Evolutionary conservation across 2,329 filamentous ascomycete species (phyloP), one percentile per base, ranked within the genome.

Genomic region (Pseudogymnoascus sp.): DNA sequence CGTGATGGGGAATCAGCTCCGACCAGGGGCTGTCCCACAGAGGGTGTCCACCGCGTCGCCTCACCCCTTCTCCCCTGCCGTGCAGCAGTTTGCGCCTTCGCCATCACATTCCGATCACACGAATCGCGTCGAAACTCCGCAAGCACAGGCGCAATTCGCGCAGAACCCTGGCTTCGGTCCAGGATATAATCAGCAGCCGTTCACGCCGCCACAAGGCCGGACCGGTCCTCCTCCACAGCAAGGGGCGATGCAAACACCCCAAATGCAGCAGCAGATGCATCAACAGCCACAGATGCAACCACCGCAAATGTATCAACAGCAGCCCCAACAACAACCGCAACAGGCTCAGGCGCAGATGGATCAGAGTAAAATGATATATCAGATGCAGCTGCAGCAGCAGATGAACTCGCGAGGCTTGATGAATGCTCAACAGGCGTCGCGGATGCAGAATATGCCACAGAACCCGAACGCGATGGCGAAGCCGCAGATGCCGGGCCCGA

Each of bases 1-100:
- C 28, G 93, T 95, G 64, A 91, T 97, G 84, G 84, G 85, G 64
- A 91, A 88, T 71, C 92, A 95, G 69, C 78, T 87, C 72, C 83
- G 85, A 64, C 82, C 86, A 34, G 84, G 89, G 70, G 82, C 82
- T 68, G 85, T 88, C 12, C 86, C 87, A 38, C 89, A 91, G 71
- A 81, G 91, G 70, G 90, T 97, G 73, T 88, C 91, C 66, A 97
- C 93, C 50, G 88, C 91, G 43, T 97, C 94, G 32, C 93, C 94
- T 3, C 93, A 94, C 73, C 90, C 91, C 1, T 96, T 95, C 72
- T 92, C 89, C 1, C 89, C 89, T 14, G 86, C 86, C 62, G 81
- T 83, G 32, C 87, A 88, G 67, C 88, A 89, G 70, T 89, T 90
- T 68, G 82, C 79, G 70, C 81, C 87, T 63, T 94, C 90, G 2